Evolutionary conservation across 83 land plant species (phyloP), one percentile per base, ranked within the genome.

Genomic region (Larix sibirica): DNA sequence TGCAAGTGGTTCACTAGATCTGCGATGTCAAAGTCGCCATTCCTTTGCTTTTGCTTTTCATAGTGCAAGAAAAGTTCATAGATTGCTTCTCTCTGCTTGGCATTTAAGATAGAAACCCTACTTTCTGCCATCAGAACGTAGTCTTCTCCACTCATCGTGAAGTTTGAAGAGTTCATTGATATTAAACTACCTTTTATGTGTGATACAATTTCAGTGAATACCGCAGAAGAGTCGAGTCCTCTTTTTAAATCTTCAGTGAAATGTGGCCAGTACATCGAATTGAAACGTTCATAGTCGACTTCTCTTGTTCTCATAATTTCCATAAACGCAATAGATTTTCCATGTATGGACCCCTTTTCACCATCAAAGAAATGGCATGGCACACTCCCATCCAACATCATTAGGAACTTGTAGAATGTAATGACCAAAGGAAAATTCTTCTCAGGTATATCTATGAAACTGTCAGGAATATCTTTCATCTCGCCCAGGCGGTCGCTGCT

Each of bases 311-410:
- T 61, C n/a, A 86, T 81, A 40, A 87, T 58, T 24, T 80, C 21
- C 38, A 88, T 85, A 9, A 85, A 16, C 13, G 80, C 85, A 81
- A 61, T 28, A 40, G 87, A 85, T 62, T 80, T 74, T 83, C 68
- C 74, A 24, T 59, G 62, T 24, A 69, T 69, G 31, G 14, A 33
- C 31, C 6, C 73, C 31, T 69, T 18, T 69, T 69, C 4, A 36
- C 73, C 73, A 69, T 18, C 73, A 69, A 92, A 89, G 47, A 86
- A 92, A 16, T 95, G 89, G 36, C 38, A 60, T 38, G 44, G 50
- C 16, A 89, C 14, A 33, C 90, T 92, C 24, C 92, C 90, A 85
- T 92, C 96, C 60, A 94, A 86, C 95, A 94, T 92, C 80, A 89
- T 65, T 81, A 94, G 73, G 74, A 94, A 90, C 73, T 92, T 92